Conservation (phyloP, 2,329 filamentous ascomycete species). For the Aureobasidium sp. region DNA sequence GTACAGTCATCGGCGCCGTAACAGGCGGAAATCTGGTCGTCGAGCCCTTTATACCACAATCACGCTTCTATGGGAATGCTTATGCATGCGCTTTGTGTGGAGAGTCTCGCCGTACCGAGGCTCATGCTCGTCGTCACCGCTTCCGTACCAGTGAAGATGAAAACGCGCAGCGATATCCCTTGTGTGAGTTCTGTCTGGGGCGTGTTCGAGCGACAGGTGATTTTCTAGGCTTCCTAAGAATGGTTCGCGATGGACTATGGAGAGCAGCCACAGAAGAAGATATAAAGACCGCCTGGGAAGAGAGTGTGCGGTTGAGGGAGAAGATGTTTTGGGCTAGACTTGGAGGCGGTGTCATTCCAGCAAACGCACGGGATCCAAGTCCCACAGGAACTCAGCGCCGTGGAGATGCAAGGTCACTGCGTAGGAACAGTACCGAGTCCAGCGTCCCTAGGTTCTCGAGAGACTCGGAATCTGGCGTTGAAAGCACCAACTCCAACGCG, state of each 20-base stretch:
- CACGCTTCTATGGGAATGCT: constrained; percentile 48
- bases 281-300: constrained; percentile 86
- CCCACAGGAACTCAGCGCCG: constrained; percentile 2
- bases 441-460: neutral
- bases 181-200: constrained; percentile 81
- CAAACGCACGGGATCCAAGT: neutral
- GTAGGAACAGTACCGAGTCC: constrained; percentile 3
- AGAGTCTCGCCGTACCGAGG: constrained; percentile 64
- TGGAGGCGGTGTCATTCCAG: constrained; percentile 80
- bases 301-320: constrained; percentile 80
- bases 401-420: neutral
- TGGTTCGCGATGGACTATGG: constrained; percentile 90
- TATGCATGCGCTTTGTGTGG: constrained; percentile 83
- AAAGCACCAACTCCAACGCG: neutral
- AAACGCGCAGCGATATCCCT: constrained; percentile 77
- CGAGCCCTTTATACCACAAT: constrained; percentile 62
- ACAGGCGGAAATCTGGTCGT: constrained; percentile 81
- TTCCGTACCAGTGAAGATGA: constrained; percentile 86
- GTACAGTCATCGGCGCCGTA: constrained; percentile 75
- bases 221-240: constrained; percentile 82
- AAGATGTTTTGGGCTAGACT: constrained; percentile 97
- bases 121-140: constrained; percentile 71
- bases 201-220: constrained; percentile 85
- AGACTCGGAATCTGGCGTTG: neutral
- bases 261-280: constrained; percentile 74